Percentiles rank a stretch among this genome's conserved stretches.
Conservation (phyloP, 768 basidiomycete species). For the Roridomyces roridus region DNA sequence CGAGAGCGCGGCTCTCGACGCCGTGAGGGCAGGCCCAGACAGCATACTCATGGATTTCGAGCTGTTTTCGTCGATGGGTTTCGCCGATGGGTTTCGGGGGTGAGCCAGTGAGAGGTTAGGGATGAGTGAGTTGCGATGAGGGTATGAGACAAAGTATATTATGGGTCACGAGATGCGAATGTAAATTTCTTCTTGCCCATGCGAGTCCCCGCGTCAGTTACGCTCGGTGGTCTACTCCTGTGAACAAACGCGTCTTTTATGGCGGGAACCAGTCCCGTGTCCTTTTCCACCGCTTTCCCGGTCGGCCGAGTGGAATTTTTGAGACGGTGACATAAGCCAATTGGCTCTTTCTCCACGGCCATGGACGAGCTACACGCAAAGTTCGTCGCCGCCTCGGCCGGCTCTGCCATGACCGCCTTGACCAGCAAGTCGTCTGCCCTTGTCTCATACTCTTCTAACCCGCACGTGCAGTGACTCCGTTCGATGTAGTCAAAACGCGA, state of each 20-base stretch:
- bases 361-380: constrained; percentile 85
- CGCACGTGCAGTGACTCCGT: constrained; percentile 88
- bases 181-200: too few relatives aligned
- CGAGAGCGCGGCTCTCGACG: constrained; percentile 78
- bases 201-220: too few relatives aligned
- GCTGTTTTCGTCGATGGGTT: too few relatives aligned
- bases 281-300: too few relatives aligned
- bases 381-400: constrained; percentile 78
- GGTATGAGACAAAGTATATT: too few relatives aligned
- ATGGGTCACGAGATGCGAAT: too few relatives aligned
- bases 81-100: too few relatives aligned
- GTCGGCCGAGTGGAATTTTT: neutral
- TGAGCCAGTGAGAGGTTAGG: too few relatives aligned
- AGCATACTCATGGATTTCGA: constrained; percentile 52
- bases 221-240: too few relatives aligned
- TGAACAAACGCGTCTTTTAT: too few relatives aligned
- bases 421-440: constrained; percentile 61
- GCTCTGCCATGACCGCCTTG: constrained; percentile 81
- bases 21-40: constrained; percentile 71
- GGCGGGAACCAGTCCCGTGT: too few relatives aligned
- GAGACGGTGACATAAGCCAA: neutral
- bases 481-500: constrained; percentile 97
- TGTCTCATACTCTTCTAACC: constrained; percentile 4
- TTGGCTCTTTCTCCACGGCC: constrained; percentile 8
- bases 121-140: too few relatives aligned